Percentiles rank a stretch among this genome's conserved stretches.
Conservation (phyloP, 1,139 yeast genomes). For the Wickerhamomyces sp. region DNA sequence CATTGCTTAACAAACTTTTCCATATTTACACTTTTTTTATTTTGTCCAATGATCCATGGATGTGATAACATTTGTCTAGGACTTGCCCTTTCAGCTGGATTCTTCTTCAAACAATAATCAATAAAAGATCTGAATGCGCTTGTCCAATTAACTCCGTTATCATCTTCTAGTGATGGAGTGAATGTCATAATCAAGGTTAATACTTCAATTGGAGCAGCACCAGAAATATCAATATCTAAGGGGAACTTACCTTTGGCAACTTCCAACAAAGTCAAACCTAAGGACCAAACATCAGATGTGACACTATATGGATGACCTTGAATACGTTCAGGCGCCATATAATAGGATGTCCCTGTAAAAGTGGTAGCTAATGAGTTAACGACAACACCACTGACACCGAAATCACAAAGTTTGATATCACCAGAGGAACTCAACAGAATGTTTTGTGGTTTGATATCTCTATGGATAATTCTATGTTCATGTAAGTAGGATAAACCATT, state of each 20-base stretch:
- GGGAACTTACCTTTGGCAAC: constrained; percentile 92
- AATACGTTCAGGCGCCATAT: constrained; percentile 97
- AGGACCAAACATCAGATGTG: constrained; percentile 93
- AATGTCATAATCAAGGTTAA: constrained; percentile 75
- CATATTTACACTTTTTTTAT: constrained; percentile 71
- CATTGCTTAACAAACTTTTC: constrained; percentile 76
- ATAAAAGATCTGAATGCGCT: constrained; percentile 79
- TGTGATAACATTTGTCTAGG: constrained; percentile 90
- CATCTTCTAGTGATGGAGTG: constrained; percentile 75
- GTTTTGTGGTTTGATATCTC: constrained; percentile 93
- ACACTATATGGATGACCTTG: constrained; percentile 94
- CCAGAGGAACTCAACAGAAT: constrained; percentile 72
- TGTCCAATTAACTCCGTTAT: constrained; percentile 77
- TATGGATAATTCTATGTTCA: constrained; percentile 80
- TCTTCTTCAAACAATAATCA: constrained; percentile 75
- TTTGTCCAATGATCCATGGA: constrained; percentile 86
- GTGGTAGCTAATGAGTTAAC: constrained; percentile 93
- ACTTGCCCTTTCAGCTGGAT: constrained; percentile 74
- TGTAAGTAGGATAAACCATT: constrained; percentile 84
- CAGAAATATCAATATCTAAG: constrained; percentile 36
- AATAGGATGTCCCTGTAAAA: constrained; percentile 93
- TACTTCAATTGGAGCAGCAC: constrained; percentile 76
- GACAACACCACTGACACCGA: constrained; percentile 98
- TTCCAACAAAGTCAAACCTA: constrained; percentile 85
- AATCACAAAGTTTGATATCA: constrained; percentile 88